Conservation (phyloP, 2,329 filamentous ascomycete genomes). For the Aspergillus sergii region DNA sequence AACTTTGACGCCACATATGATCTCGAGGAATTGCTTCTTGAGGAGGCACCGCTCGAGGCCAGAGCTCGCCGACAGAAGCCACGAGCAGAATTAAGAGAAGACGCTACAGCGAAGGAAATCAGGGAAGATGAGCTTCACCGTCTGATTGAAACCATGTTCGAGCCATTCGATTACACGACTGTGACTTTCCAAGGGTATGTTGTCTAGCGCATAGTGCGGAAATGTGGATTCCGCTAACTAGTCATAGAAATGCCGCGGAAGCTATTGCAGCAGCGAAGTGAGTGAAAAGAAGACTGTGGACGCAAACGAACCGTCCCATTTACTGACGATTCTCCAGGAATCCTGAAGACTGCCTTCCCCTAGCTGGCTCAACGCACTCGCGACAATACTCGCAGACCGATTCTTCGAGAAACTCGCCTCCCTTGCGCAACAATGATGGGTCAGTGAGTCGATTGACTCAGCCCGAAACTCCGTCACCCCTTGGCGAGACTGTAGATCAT, state of each 20-base stretch:
- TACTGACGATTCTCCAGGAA: slow-evolving; percentile 30
- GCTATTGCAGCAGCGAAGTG: slow-evolving; percentile 42
- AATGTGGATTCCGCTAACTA: slow-evolving; percentile 14
- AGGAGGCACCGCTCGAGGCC: slow-evolving; percentile 93
- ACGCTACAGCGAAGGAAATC: slow-evolving; percentile 93
- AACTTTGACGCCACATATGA: slow-evolving; percentile 99
- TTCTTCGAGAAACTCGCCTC: slow-evolving; percentile 34
- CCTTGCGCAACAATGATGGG: slow-evolving; percentile 31
- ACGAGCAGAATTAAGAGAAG: slow-evolving; percentile 84
- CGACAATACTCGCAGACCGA: slow-evolving; percentile 42
- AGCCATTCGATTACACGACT: slow-evolving; percentile 91
- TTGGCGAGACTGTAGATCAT: slow-evolving; percentile 33
- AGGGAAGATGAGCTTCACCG: slow-evolving; percentile 90
- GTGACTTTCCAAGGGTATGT: slow-evolving; percentile 75
- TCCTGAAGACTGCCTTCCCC: slow-evolving; percentile 41
- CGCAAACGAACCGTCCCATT: slow-evolving; percentile 7
- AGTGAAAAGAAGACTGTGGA: slow-evolving; percentile 18
- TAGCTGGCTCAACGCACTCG: slow-evolving; percentile 31
- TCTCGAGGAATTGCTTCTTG: slow-evolving; percentile 86
- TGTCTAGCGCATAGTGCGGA: not conserved
- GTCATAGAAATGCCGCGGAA: slow-evolving; percentile 38
- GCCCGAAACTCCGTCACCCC: slow-evolving; percentile 29
- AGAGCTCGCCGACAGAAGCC: slow-evolving; percentile 92
- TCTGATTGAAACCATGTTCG: slow-evolving; percentile 92
- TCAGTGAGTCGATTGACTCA: slow-evolving; percentile 30